Evolutionary conservation across 2,329 filamentous ascomycete species (phyloP).

Genomic region (Meredithiella fracta): DNA sequence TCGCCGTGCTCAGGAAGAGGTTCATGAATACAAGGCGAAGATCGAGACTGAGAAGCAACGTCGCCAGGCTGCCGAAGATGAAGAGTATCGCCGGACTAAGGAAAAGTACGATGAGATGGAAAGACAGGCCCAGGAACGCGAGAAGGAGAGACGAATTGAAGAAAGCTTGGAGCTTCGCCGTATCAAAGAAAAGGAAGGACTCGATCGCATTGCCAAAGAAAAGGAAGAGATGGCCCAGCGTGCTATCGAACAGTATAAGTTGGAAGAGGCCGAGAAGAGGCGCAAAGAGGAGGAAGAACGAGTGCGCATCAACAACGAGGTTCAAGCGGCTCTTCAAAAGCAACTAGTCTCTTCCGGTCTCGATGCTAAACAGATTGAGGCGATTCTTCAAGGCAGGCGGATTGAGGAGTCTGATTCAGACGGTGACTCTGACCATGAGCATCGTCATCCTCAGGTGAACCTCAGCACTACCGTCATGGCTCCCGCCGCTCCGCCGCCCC

Average conservation of each 20-base stretch:
- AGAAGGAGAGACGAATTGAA: constrained; percentile 34
- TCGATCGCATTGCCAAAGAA: constrained; percentile 29
- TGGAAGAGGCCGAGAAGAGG: constrained; percentile 30
- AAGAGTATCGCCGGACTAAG: constrained; percentile 28
- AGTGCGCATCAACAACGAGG: constrained; percentile 36
- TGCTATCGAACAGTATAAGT: constrained; percentile 36
- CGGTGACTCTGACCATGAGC: neutral
- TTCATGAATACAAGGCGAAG: constrained; percentile 32
- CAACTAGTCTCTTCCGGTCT: constrained; percentile 42
- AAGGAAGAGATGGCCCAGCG: constrained; percentile 30
- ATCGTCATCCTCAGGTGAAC: neutral
- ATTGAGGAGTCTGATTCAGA: constrained; percentile 2
- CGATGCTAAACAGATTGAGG: constrained; percentile 40
- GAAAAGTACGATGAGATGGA: constrained; percentile 32
- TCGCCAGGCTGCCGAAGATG: constrained; percentile 13
- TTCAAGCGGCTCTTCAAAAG: constrained; percentile 38
- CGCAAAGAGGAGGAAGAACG: constrained; percentile 31
- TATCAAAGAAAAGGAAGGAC: constrained; percentile 28
- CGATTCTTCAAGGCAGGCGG: constrained; percentile 42
- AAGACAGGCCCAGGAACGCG: constrained; percentile 28
- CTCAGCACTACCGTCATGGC: neutral
- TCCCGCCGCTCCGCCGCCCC: neutral
- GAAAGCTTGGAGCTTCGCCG: constrained; percentile 30
- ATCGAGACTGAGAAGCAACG: constrained; percentile 22
- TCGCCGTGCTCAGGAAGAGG: constrained; percentile 29